phyloP scores from a whole-genome alignment of 352 stramenopile genomes.

The Pythium utonaiense region DNA sequence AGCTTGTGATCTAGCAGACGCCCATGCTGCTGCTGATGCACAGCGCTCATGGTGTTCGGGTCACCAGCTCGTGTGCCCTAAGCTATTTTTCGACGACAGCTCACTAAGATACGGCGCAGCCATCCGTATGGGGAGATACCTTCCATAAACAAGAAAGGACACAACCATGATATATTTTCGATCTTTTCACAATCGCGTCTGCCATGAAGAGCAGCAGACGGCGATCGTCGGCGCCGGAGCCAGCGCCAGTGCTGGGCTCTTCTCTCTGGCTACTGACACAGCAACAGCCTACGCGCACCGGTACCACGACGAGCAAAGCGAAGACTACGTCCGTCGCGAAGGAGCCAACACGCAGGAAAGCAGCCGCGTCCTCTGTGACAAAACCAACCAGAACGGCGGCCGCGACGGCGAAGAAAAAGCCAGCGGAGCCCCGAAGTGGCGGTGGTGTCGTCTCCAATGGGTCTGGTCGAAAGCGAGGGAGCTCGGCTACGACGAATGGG shows the following conservation, averaged over 20 bases:
- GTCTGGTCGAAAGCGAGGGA: neutral
- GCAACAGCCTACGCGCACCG: neutral
- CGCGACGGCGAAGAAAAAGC: neutral
- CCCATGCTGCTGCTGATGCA: neutral
- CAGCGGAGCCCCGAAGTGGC: neutral
- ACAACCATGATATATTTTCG: neutral
- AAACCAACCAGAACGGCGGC: neutral
- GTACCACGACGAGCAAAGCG: neutral
- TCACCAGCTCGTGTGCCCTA: neutral
- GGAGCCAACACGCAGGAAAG: neutral
- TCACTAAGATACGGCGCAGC: neutral
- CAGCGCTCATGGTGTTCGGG: neutral
- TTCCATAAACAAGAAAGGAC: slow-evolving; percentile 9
- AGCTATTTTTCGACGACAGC: slow-evolving; percentile 2
- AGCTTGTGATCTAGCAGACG: slow-evolving; percentile 17
- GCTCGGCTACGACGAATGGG: neutral
- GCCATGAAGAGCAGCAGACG: slow-evolving; percentile 13
- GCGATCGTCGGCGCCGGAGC: neutral
- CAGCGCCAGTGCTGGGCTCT: neutral
- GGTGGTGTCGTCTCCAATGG: neutral
- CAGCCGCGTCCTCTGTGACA: neutral
- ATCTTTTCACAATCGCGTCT: slow-evolving; percentile 5
- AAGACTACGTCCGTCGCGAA: neutral
- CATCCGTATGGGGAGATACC: too few species aligned
- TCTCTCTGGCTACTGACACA: neutral